phyloP scores from a whole-genome alignment of 2,329 filamentous ascomycete species.

The Fusarium xylarioides region DNA sequence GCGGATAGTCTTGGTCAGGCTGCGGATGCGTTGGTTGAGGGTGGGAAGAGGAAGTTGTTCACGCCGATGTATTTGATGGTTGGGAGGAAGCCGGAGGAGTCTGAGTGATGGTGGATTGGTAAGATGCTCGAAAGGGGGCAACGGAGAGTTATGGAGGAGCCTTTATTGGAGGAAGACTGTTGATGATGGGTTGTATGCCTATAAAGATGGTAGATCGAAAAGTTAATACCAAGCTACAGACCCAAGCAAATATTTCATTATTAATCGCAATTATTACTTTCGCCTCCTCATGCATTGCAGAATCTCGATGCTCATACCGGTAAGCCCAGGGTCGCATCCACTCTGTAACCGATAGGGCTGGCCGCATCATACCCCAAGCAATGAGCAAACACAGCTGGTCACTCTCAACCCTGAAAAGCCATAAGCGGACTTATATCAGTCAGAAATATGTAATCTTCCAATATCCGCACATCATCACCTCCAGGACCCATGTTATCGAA shows the following conservation, averaged over 20 bases:
- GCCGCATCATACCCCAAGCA: neutral
- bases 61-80: slow-evolving; percentile 85
- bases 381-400: neutral
- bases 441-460: neutral
- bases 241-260: neutral
- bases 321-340: neutral
- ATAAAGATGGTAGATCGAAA: too few species aligned
- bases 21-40: slow-evolving; percentile 82
- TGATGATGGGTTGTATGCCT: neutral
- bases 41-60: slow-evolving; percentile 85
- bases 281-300: neutral
- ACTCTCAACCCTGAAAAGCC: neutral
- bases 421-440: neutral
- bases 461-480: neutral
- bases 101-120: neutral
- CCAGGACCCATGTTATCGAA: neutral
- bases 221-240: too few species aligned
- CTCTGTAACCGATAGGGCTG: neutral
- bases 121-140: neutral
- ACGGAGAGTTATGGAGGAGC: neutral
- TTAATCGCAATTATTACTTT: neutral
- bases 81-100: neutral
- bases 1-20: slow-evolving; percentile 81
- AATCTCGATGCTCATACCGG: neutral
- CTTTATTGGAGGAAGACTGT: neutral